Percentiles rank a stretch among this genome's conserved stretches.
phyloP scores from a whole-genome alignment of 192 early-diverging fungal species.

The Coemansia sp. region DNA sequence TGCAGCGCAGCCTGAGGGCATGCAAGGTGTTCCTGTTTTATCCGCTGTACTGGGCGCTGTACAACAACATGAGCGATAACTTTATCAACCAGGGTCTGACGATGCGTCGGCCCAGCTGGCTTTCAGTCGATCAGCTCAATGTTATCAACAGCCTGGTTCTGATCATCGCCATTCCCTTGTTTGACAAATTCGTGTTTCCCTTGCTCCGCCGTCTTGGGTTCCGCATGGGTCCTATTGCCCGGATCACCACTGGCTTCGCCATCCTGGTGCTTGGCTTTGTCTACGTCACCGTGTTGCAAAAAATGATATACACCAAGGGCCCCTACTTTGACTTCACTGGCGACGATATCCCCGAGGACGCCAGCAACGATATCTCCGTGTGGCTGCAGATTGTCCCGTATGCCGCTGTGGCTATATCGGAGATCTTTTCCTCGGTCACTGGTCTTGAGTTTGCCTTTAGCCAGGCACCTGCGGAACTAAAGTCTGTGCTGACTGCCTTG shows the following conservation, averaged over 20 bases:
- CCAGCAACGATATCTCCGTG: slow-evolving; percentile 49
- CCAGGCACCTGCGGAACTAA: slow-evolving; percentile 55
- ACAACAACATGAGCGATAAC: slow-evolving; percentile 56
- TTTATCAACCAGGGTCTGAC: slow-evolving; percentile 55
- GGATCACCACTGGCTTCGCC: slow-evolving; percentile 55
- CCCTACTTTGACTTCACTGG: slow-evolving; percentile 36
- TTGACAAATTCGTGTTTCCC: slow-evolving; percentile 49
- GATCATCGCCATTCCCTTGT: slow-evolving; percentile 52
- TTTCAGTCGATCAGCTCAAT: slow-evolving; percentile 53
- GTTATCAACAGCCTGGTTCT: slow-evolving; percentile 47
- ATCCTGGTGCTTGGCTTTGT: slow-evolving; percentile 42
- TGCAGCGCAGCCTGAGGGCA: slow-evolving; percentile 55
- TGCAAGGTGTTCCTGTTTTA: slow-evolving; percentile 64
- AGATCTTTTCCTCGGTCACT: slow-evolving; percentile 57
- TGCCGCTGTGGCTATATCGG: slow-evolving; percentile 47
- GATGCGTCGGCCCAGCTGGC: slow-evolving; percentile 39
- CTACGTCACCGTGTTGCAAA: slow-evolving; percentile 52
- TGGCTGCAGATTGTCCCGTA: slow-evolving; percentile 54
- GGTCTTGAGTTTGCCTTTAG: slow-evolving; percentile 58
- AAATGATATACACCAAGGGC: slow-evolving; percentile 48
- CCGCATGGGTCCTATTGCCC: slow-evolving; percentile 47
- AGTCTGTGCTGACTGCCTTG: slow-evolving; percentile 53
- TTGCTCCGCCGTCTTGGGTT: slow-evolving; percentile 43
- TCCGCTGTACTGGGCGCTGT: slow-evolving; percentile 65
- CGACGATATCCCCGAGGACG: slow-evolving; percentile 16